Evolutionary conservation across 306 rosid genomes (phyloP), one percentile per base, ranked within the genome.

Genomic region (Macrotyloma uniflorum): DNA sequence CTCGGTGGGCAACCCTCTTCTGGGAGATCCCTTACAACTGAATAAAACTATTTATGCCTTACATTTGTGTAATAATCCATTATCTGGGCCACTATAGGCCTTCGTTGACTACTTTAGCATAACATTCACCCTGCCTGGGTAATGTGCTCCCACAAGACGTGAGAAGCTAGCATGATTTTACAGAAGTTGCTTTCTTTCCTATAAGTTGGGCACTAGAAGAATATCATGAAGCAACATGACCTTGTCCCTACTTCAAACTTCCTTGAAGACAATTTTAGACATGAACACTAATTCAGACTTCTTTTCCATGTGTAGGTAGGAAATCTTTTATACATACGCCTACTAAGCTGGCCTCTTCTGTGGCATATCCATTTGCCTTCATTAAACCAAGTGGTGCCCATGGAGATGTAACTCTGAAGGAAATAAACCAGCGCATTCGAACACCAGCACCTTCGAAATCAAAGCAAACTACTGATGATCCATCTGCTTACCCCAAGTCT

Each of bases 281-380:
- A 51, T 6, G 13, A 64, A 59, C 75, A 74, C 68, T 53, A 58
- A 63, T 69, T 85, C 14, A 28, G 35, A 69, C 42, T 79, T 49
- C 40, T 86, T 78, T 64, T 70, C 11, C 74, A 53, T 89, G 82
- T 83, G 13, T 86, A 96, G 99, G 97, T 67, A 88, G 85, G 87
- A 93, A 93, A 83, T 96, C 98, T 28, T 86, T 79, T 64, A 86
- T 91, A 35, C 76, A 83, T 70, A 75, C 91, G 46, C 98, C 98
- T 5, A 70, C 91, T 5, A 96, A 88, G 82, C 72, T 96, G 83
- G 91, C 91, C 76, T 83, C 97, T 70, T 86, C 97, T 10, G 96
- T 96, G 84, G 97, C 94, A 67, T 96, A 93, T 85, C 99, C 99
- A 51, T 96, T 96, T 84, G 91, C 96, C 68, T 93, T 96, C 87